Conservation (phyloP, 2,329 filamentous ascomycete genomes). For the Tolypocladium tropicale region DNA sequence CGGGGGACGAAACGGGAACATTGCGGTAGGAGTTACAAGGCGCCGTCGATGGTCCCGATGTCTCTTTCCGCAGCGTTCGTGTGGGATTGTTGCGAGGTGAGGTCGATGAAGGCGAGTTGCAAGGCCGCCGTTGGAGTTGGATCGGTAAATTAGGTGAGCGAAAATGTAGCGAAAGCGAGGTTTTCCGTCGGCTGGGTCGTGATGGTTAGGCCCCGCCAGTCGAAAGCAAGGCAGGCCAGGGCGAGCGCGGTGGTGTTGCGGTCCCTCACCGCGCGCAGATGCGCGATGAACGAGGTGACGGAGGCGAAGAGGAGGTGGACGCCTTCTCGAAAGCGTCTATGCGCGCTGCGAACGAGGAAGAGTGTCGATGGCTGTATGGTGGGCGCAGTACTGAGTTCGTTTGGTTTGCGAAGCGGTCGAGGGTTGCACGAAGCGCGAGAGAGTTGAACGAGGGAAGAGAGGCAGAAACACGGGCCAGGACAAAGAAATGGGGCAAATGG, state of each 20-base stretch:
- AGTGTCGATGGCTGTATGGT: background rate
- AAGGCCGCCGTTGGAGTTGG: background rate
- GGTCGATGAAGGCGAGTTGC: background rate
- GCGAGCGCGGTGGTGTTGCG: background rate
- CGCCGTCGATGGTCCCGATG: background rate
- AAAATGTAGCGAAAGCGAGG: background rate
- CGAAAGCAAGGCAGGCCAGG: background rate
- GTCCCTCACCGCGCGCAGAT: background rate
- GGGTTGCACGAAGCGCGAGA: background rate
- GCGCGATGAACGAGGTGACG: background rate
- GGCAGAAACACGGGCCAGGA: background rate
- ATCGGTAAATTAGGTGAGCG: background rate
- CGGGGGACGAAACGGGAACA: slow-evolving; percentile 23
- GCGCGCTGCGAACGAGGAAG: background rate
- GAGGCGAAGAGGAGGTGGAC: background rate
- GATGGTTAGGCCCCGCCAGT: background rate
- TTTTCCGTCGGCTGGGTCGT: background rate
- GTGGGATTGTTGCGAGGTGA: background rate
- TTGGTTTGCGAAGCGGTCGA: background rate
- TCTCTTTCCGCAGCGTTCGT: background rate
- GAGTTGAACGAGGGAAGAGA: background rate
- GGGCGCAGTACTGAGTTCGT: background rate
- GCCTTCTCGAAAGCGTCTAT: background rate
- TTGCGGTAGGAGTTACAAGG: slow-evolving; percentile 6
- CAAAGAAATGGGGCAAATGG: slow-evolving; percentile 4